Evolutionary conservation across 2,329 filamentous ascomycete species (phyloP), one percentile per base, ranked within the genome.

Genomic region (Exophiala xenobiotica): DNA sequence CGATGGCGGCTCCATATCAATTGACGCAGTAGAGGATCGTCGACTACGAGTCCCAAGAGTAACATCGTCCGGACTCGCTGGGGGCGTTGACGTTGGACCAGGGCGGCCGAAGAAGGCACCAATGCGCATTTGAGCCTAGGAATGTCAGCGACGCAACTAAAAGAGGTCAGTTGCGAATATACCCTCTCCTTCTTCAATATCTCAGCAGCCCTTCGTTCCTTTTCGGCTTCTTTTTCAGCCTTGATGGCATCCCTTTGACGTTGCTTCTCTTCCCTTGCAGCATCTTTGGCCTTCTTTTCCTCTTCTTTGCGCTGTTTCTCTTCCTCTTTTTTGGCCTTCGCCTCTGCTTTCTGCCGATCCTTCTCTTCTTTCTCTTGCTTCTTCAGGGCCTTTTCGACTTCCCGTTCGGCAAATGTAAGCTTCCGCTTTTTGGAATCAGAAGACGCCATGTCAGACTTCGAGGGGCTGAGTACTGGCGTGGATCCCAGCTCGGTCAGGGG

Each of bases 91-190:
- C 5, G 61, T 57, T 11, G 48, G 29, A 11, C 63, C 51, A 3
- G 74, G 74, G 56, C 71, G 76, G 4, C 60, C 60, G 50, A 79
- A 78, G 63, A 78, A 79, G 1, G 71, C 68, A 58, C 75, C 76
- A n/a, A 79, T 62, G 46, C 70, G 72, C 55, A 73, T 68, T 74
- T 79, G 76, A 16, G 74, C 69, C 76, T 78, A 54, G 31, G 27
- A 16, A 24, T 26, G 52, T 64, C 26, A 67, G 60, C 51, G 47
- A 59, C 62, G 45, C 65, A 49, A 43, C 24, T 42, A 58, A 61
- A 26, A 49, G 51, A 38, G 48, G 6, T 6, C 41, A 41, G 9
- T 6, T 5, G 31, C 9, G n/a, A 50, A 27, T 68, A 57, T 63
- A 76, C 75, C 56, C 66, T 69, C 24, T 74, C 71, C 56, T 76